phyloP scores from a whole-genome alignment of 768 basidiomycete genomes.

The Pleurotus eryngii region DNA sequence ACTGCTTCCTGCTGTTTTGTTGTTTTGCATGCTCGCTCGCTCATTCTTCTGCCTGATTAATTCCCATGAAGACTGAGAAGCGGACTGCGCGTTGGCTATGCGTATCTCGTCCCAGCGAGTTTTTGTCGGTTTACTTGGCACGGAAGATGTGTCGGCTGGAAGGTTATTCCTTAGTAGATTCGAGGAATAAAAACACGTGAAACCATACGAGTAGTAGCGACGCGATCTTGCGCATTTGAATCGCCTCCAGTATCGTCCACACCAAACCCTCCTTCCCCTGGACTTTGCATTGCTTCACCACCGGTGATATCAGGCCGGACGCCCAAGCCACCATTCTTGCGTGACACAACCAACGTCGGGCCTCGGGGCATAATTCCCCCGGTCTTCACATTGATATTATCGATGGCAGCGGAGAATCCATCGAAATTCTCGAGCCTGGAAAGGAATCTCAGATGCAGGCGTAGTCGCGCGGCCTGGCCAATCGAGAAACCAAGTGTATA shows the following conservation, averaged over 20 bases:
- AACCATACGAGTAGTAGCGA: conserved; percentile 7
- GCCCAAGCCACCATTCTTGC: neutral
- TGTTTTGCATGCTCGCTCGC: conserved; percentile 25
- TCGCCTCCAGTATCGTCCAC: neutral
- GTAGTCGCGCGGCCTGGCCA: conserved; percentile 25
- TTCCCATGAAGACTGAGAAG: conserved; percentile 60
- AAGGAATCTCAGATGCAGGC: conserved; percentile 33
- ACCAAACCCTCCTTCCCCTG: neutral
- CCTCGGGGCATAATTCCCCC: conserved; percentile 23
- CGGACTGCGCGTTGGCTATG: conserved; percentile 40
- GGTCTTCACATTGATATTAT: conserved; percentile 43
- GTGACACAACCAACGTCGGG: conserved; percentile 22
- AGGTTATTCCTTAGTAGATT: neutral
- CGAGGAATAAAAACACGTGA: neutral
- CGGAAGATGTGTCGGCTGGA: conserved; percentile 10
- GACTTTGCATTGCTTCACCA: neutral
- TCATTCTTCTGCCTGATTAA: conserved; percentile 57
- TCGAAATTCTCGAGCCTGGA: conserved; percentile 35
- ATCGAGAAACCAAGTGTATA: conserved; percentile 26
- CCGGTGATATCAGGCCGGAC: conserved; percentile 3
- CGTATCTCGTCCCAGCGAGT: conserved; percentile 69
- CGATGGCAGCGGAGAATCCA: conserved; percentile 36
- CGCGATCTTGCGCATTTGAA: conserved; percentile 8
- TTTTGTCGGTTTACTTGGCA: neutral
- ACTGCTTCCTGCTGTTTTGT: neutral